phyloP scores from a whole-genome alignment of 352 stramenopile species.

The Pythium biforme region DNA sequence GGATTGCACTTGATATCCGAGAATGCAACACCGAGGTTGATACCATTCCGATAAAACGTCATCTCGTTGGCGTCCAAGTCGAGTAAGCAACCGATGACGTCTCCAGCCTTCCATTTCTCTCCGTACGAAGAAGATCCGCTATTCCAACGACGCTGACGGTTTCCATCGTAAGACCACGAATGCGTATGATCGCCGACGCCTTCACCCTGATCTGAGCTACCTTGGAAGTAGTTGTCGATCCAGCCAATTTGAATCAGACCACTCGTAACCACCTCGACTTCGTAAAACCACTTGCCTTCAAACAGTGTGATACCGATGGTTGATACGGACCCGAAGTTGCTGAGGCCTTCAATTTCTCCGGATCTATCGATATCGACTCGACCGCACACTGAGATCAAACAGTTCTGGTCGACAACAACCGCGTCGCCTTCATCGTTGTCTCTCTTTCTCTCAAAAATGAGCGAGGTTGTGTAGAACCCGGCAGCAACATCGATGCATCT shows the following conservation, averaged over 20 bases:
- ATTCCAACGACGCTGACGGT: slow-evolving; percentile 90
- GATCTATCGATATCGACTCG: slow-evolving; percentile 86
- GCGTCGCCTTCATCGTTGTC: slow-evolving; percentile 77
- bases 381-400: slow-evolving; percentile 65
- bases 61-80: slow-evolving; percentile 82
- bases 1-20: slow-evolving; percentile 55
- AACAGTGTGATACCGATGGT: slow-evolving; percentile 74
- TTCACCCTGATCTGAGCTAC: slow-evolving; percentile 89
- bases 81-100: slow-evolving; percentile 90
- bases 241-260: slow-evolving; percentile 93
- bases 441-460: slow-evolving; percentile 82
- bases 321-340: slow-evolving; percentile 87
- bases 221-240: slow-evolving; percentile 91
- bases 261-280: slow-evolving; percentile 89
- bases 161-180: slow-evolving; percentile 93
- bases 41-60: slow-evolving; percentile 88
- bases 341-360: slow-evolving; percentile 83
- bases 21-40: slow-evolving; percentile 79
- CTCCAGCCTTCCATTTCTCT: slow-evolving; percentile 88
- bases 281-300: slow-evolving; percentile 92
- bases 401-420: slow-evolving; percentile 61
- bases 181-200: slow-evolving; percentile 90
- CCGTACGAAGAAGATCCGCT: slow-evolving; percentile 87
- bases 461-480: slow-evolving; percentile 86
- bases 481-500: slow-evolving; percentile 80